phyloP scores from a whole-genome alignment of 345 rosid species.

The Citrus inodora region DNA sequence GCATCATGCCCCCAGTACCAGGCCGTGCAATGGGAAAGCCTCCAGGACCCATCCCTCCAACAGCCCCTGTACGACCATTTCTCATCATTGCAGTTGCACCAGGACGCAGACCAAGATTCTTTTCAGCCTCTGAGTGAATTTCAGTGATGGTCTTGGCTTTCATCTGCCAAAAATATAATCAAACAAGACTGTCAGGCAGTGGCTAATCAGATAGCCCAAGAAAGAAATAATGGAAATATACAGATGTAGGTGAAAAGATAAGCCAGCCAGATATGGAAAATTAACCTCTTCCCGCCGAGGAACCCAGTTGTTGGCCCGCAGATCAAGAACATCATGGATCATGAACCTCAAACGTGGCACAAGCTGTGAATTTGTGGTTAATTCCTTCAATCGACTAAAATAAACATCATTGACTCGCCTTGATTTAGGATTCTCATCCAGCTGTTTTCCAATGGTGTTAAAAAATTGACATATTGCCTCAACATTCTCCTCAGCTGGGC shows the following conservation, averaged over 20 bases:
- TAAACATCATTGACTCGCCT: slow-evolving; percentile 54
- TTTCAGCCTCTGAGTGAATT: slow-evolving; percentile 92
- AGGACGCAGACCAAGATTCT: slow-evolving; percentile 80
- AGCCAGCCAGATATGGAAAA: neutral
- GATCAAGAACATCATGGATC: slow-evolving; percentile 67
- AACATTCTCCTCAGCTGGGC: slow-evolving; percentile 88
- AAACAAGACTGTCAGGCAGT: neutral
- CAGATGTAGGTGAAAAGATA: neutral
- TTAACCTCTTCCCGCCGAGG: slow-evolving; percentile 74
- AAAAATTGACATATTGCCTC: slow-evolving; percentile 88
- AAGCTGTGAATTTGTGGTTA: slow-evolving; percentile 52
- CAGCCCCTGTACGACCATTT: slow-evolving; percentile 33
- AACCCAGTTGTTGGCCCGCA: slow-evolving; percentile 58
- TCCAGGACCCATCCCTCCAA: slow-evolving; percentile 35
- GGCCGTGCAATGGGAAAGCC: slow-evolving; percentile 43
- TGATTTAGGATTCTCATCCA: slow-evolving; percentile 57
- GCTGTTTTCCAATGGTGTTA: slow-evolving; percentile 78
- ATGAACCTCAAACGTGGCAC: slow-evolving; percentile 67
- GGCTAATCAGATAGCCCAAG: neutral
- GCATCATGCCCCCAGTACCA: slow-evolving; percentile 75
- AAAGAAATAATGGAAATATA: neutral
- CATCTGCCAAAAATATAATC: slow-evolving; percentile 39
- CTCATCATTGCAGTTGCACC: slow-evolving; percentile 83
- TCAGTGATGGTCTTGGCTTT: slow-evolving; percentile 86
- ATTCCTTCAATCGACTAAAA: slow-evolving; percentile 54